Evolutionary conservation across 345 rosid genomes (phyloP).

Genomic region (Lepidium aucheri): DNA sequence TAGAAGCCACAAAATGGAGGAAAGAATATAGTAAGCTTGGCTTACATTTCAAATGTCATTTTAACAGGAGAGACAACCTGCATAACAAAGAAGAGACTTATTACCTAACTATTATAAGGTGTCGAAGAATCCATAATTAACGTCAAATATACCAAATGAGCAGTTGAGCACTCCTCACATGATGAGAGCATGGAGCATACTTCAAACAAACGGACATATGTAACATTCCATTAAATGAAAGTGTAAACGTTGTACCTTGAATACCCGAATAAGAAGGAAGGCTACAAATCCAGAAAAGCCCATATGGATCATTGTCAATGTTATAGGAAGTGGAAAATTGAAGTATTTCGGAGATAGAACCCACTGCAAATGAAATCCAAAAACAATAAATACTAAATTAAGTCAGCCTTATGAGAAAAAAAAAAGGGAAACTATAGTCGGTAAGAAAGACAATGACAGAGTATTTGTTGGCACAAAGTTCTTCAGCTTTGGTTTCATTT

Average conservation of each 20-base stretch:
- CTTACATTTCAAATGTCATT: conserved; percentile 94
- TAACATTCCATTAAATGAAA: background rate
- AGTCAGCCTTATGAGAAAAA: background rate
- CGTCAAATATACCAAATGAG: background rate
- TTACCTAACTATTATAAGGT: background rate
- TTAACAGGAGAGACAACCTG: conserved; percentile 94
- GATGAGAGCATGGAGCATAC: background rate
- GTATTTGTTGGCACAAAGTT: background rate
- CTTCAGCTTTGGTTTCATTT: background rate
- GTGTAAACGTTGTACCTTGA: conserved; percentile 48
- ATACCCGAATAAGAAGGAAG: conserved; percentile 77
- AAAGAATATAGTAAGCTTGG: background rate
- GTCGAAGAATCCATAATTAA: background rate
- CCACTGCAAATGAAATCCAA: conserved; percentile 57
- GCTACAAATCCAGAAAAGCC: conserved; percentile 76
- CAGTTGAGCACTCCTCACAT: background rate
- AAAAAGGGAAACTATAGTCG: background rate
- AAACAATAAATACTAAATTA: background rate
- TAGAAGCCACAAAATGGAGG: background rate
- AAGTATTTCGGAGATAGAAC: conserved; percentile 86
- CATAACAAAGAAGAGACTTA: conserved; percentile 14
- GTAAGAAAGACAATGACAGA: background rate
- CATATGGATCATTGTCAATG: conserved; percentile 96
- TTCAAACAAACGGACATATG: background rate
- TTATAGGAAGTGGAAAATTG: conserved; percentile 83